Percentiles rank a stretch among this genome's conserved stretches.
These are phyloP conservation scores for Penicillium coffeae DNA, from an alignment of 495 filamentous ascomycete species.

Conservation along the genomic window DNA sequence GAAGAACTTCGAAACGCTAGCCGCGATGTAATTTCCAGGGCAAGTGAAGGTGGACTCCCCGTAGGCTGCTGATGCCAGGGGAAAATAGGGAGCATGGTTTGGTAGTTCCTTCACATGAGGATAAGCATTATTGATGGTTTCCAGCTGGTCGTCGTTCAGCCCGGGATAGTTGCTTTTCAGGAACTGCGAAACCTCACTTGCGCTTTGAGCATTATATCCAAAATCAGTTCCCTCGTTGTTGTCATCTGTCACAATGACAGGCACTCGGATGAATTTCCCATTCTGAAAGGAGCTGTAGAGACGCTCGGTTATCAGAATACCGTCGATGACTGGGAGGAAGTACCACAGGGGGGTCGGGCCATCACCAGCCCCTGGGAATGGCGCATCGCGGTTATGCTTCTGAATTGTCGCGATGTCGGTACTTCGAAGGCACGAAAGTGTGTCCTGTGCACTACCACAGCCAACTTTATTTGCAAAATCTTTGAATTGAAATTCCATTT, in stretches of 20 bases:
- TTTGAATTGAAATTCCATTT: constrained; percentile 61
- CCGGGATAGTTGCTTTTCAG: constrained; percentile 59
- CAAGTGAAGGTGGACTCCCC: constrained; percentile 67
- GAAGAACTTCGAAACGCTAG: constrained; percentile 42
- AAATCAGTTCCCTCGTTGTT: constrained; percentile 66
- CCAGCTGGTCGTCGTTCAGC: constrained; percentile 46
- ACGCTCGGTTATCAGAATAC: constrained; percentile 48
- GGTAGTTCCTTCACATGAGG: constrained; percentile 38
- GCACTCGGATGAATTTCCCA: constrained; percentile 58
- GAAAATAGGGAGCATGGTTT: constrained; percentile 49
- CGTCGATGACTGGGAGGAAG: constrained; percentile 57
- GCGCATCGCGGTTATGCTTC: constrained; percentile 40
- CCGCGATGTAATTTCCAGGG: constrained; percentile 39
- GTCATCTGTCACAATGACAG: constrained; percentile 60
- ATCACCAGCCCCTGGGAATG: constrained; percentile 45
- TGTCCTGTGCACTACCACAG: constrained; percentile 37
- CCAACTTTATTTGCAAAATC: constrained; percentile 47
- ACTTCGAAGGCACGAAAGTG: constrained; percentile 54
- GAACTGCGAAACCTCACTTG: constrained; percentile 47
- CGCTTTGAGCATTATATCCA: constrained; percentile 42
- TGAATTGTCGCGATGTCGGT: constrained; percentile 48
- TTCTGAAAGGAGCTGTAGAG: constrained; percentile 52
- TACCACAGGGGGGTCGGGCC: constrained; percentile 36
- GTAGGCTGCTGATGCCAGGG: constrained; percentile 55
- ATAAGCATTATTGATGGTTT: constrained; percentile 54